Base-by-base conservation (phyloP, 2,329 filamentous ascomycete genomes). In the Plenodomus tracheiphilus region DNA sequence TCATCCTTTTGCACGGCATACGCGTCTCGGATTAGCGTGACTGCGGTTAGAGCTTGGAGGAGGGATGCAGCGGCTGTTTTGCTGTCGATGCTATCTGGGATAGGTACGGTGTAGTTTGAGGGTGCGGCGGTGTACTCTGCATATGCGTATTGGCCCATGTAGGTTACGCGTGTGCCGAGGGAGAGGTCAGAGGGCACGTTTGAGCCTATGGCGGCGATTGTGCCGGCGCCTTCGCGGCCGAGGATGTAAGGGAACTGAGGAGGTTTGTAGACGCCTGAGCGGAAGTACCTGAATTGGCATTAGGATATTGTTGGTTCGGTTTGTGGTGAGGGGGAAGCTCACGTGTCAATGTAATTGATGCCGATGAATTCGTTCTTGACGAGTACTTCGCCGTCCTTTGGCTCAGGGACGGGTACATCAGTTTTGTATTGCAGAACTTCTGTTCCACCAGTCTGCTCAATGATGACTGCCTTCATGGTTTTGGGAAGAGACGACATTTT, bases 341-440 rank as follows among this genome's bases (percentile, higher is more conserved):
- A 85, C 81, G 83, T 96, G 74, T 96, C 92, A 65, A 96, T 95
- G 75, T 83, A 96, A 75, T 96, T 96, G 53, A 96, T 78, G 51
- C 91, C 92, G 41, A 87, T 80, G 68, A 83, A 88, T 56, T 86
- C 83, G 73, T 96, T 96, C 74, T 87, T 88, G 49, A 96, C 83
- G 3, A 96, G 81, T 18, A 96, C 74, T 59, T 96, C 80, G 49
- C 85, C 86, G n/a, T 86, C 82, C 30, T 82, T 77, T 2, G 81
- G 82, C 41, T 79, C 75, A 0, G 91, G 89, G 1, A 96, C 83
- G 5, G 87, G 85, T 3, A 91, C 70, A 65, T 90, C 83, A 16
- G 83, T 84, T 64, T 81, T 86, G 73, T 87, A 85, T 64, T 91
- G 77, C 17, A 93, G 76, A 18, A 90, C 87, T 38, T 91, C 87